phyloP scores from a whole-genome alignment of 345 rosid species.

The Ceriops decandra region DNA sequence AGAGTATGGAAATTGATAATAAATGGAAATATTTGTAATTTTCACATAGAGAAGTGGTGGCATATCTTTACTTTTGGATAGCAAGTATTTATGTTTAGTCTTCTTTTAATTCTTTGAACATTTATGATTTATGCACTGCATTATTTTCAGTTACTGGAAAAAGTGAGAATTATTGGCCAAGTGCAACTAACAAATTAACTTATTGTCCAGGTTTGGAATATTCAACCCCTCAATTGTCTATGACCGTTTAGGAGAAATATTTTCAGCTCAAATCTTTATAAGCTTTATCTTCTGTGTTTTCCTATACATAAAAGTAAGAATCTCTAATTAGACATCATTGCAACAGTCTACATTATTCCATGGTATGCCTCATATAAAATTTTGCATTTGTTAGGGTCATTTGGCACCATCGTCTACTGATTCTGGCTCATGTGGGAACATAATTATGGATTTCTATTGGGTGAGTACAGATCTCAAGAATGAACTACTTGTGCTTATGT shows the following conservation, averaged over 20 bases:
- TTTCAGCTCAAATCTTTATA: conserved; percentile 79
- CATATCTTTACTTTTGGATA: no score
- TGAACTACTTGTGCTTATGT: conserved; percentile 1
- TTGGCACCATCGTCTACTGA: conserved; percentile 90
- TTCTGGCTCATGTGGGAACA: conserved; percentile 90
- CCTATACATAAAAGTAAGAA: conserved; percentile 79
- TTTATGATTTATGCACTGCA: no score
- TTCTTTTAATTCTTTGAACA: no score
- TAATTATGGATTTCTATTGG: conserved; percentile 94
- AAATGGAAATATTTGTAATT: no score
- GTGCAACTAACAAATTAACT: conserved; percentile 3
- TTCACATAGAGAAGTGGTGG: no score
- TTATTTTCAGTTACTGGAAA: background rate
- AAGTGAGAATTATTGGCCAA: background rate
- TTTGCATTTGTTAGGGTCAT: conserved; percentile 59
- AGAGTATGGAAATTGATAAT: no score
- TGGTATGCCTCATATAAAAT: conserved; percentile 23
- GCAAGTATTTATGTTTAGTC: no score
- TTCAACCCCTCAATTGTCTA: conserved; percentile 84
- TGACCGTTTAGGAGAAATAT: conserved; percentile 97
- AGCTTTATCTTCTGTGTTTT: conserved; percentile 85
- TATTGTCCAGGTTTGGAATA: conserved; percentile 75
- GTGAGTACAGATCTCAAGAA: conserved; percentile 41
- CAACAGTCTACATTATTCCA: conserved; percentile 12
- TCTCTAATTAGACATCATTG: conserved; percentile 10